Evolutionary conservation across 495 filamentous ascomycete species (phyloP).

Genomic region (Xylaria palmicola): DNA sequence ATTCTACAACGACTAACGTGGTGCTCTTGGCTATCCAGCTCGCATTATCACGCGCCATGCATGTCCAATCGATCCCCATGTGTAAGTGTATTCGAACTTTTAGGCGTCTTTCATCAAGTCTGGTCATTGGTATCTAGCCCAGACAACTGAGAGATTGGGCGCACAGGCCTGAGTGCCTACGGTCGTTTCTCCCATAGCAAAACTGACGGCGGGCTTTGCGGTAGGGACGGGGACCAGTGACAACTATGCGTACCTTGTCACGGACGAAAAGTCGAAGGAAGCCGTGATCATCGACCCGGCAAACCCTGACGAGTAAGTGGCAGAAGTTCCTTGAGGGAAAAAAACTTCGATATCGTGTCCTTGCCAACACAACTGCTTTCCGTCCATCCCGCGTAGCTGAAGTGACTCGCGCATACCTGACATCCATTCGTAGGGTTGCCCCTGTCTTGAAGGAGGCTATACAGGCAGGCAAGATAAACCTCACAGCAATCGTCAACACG

Average conservation of each 20-base stretch:
- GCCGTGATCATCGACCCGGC: conserved; percentile 97
- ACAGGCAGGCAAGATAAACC: conserved; percentile 67
- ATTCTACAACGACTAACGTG: conserved; percentile 13
- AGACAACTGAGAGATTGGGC: neutral
- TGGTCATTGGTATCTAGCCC: neutral
- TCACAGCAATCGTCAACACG: conserved; percentile 90
- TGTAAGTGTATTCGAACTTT: conserved; percentile 65
- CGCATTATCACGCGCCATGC: conserved; percentile 62
- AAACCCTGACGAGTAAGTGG: conserved; percentile 79
- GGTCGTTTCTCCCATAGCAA: neutral
- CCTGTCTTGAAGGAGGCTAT: conserved; percentile 77
- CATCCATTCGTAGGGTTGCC: conserved; percentile 59
- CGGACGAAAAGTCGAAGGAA: conserved; percentile 84
- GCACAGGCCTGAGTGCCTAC: neutral
- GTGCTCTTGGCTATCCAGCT: conserved; percentile 28
- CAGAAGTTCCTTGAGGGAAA: too few relatives aligned
- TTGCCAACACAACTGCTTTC: too few relatives aligned
- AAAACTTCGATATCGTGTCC: too few relatives aligned
- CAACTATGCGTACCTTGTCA: conserved; percentile 96
- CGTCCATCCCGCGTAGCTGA: too few relatives aligned
- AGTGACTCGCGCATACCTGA: neutral
- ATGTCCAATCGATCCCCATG: conserved; percentile 98
- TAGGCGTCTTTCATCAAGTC: neutral
- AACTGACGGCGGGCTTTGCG: neutral
- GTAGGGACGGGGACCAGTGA: conserved; percentile 85